These are phyloP conservation scores for Starmerella potacharoeniae DNA, from an alignment of 805 yeast species.

Conservation along the genomic window DNA sequence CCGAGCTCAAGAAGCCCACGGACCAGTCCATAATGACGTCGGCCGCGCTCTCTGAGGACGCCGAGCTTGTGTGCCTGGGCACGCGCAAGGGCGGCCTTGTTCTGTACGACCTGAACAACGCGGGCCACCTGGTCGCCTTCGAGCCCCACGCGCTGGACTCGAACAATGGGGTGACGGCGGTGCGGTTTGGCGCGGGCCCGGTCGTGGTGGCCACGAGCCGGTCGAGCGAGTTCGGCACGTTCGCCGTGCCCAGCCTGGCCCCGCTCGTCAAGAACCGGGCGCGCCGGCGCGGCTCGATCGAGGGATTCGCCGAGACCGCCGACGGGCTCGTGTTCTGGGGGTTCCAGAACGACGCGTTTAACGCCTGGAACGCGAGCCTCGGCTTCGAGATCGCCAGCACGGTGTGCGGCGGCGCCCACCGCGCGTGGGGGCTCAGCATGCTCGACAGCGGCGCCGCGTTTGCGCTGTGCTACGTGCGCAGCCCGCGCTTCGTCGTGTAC, in stretches of 20 bases:
- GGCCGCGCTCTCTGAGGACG: neutral
- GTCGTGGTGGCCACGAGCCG: constrained; percentile 20
- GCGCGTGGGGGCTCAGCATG: constrained; percentile 53
- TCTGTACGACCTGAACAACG: neutral
- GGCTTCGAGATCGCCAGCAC: constrained; percentile 60
- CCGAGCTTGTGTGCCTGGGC: constrained; percentile 5
- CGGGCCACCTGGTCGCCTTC: neutral
- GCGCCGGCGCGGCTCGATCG: constrained; percentile 60
- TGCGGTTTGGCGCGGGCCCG: constrained; percentile 7
- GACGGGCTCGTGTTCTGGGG: constrained; percentile 59
- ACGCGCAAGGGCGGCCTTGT: constrained; percentile 13
- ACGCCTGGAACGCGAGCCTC: constrained; percentile 68
- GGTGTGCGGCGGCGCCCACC: constrained; percentile 83
- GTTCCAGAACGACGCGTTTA: constrained; percentile 67
- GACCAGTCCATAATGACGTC: neutral
- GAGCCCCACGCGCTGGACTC: constrained; percentile 11
- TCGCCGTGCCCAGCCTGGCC: neutral
- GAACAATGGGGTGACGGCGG: constrained; percentile 24
- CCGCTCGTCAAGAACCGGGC: constrained; percentile 41
- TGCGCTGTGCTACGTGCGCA: constrained; percentile 28
- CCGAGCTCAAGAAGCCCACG: neutral
- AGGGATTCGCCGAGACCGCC: constrained; percentile 44
- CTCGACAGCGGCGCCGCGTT: constrained; percentile 25
- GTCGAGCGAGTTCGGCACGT: constrained; percentile 22
- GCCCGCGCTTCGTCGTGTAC: constrained; percentile 35